Base-by-base conservation (phyloP, 192 early-diverging fungal species). In the Radiomyces spectabilis region DNA sequence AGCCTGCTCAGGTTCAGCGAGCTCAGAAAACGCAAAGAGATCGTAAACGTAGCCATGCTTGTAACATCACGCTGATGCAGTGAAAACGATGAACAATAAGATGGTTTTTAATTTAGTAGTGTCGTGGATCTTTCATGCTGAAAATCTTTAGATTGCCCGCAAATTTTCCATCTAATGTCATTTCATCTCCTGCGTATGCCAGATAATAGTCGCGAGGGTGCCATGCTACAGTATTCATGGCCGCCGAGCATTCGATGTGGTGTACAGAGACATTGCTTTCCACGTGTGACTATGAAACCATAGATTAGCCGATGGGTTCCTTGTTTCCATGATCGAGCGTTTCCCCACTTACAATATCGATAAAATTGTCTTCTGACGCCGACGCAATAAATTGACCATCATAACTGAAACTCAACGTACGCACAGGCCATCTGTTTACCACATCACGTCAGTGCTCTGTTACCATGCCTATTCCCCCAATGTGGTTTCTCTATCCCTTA, bases 181-280 rank as follows among this genome's bases (percentile, higher is more conserved):
- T 65, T 55, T 88, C 86, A 48, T 92, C 87, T 6, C 85, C 85
- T 2, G 86, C 84, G 66, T 84, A 92, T 4, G 88, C 87, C 5
- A 92, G 72, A 7, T 88, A 58, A 68, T 88, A 85, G 46, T 82
- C 79, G 39, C 55, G 68, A 4, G 90, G 90, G 57, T 91, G 85
- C 88, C 88, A 92, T 18, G 87, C 82, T 1, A 90, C 79, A 5
- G 78, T 80, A 59, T 90, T 87, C 61, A 81, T 82, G 9, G 87
- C 78, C 5, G 85, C 79, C 43, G 54, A 68, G 26, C 81, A 84
- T 18, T 66, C 54, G n/a, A 91, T 75, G 16, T 80, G 83, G 57
- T 91, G 77, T 8, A 91, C 65, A 1, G 72, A 80, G 35, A 85
- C 80, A 4, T 87, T 86, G 25, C 81, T 76, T 45, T 89, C 82